Conservation (phyloP, 2,329 filamentous ascomycete genomes). For the Pezicula neosporulosa region DNA sequence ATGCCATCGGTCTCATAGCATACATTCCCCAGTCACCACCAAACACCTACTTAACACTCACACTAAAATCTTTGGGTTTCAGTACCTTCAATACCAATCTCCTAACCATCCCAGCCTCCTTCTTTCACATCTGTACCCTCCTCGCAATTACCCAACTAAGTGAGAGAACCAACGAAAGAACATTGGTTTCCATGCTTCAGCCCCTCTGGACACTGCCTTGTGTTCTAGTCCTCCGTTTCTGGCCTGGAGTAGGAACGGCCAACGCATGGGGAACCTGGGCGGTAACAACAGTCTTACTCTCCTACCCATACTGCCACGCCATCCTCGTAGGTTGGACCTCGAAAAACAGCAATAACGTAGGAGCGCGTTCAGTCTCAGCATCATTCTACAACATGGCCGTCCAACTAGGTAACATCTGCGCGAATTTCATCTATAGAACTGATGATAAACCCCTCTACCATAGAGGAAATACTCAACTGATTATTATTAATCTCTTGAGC, state of each 20-base stretch:
- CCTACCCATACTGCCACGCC: slow-evolving; percentile 26
- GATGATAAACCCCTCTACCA: slow-evolving; percentile 53
- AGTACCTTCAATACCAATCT: slow-evolving; percentile 41
- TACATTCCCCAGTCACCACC: slow-evolving; percentile 47
- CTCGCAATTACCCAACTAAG: slow-evolving; percentile 43
- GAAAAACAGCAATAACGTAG: slow-evolving; percentile 59
- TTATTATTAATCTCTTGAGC: slow-evolving; percentile 43
- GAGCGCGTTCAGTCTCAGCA: slow-evolving; percentile 58
- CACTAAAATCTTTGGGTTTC: slow-evolving; percentile 33
- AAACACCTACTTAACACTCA: slow-evolving; percentile 50
- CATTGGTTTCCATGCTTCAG: slow-evolving; percentile 30
- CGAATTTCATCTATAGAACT: slow-evolving; percentile 44
- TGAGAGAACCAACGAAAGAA: slow-evolving; percentile 34
- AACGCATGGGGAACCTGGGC: slow-evolving; percentile 34
- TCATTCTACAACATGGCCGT: slow-evolving; percentile 53
- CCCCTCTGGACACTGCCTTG: slow-evolving; percentile 39
- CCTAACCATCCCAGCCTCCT: slow-evolving; percentile 41
- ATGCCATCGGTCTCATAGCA: slow-evolving; percentile 40
- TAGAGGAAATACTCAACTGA: slow-evolving; percentile 53
- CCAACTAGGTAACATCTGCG: slow-evolving; percentile 37
- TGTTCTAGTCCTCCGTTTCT: slow-evolving; percentile 31
- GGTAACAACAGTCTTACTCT: slow-evolving; percentile 26
- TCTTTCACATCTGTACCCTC: slow-evolving; percentile 40
- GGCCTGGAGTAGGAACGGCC: slow-evolving; percentile 17
- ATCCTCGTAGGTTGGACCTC: slow-evolving; percentile 39